Percentiles rank a stretch among this genome's conserved stretches.
Evolutionary conservation across 169 alveolate genomes (phyloP).

Genomic region (Plasmodium adleri): DNA sequence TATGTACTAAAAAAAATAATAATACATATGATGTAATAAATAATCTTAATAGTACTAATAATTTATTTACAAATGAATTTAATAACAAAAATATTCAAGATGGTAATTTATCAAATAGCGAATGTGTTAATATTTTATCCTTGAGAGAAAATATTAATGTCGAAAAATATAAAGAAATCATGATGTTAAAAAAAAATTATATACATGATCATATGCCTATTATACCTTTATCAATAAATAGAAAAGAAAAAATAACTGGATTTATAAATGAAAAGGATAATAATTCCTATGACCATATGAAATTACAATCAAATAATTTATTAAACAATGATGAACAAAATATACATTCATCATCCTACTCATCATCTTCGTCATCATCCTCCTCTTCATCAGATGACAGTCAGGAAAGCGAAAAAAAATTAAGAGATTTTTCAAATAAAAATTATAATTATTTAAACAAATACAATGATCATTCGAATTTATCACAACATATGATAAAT

Average conservation of each 20-base stretch:
- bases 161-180: conserved; percentile 63
- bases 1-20: conserved; percentile 52
- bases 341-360: conserved; percentile 3
- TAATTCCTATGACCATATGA: not conserved
- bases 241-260: conserved; percentile 63
- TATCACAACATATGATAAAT: too few species aligned
- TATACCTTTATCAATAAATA: conserved; percentile 43
- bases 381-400: not conserved
- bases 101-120: conserved; percentile 16
- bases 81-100: not conserved
- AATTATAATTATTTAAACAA: too few species aligned
- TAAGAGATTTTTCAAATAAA: not conserved
- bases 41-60: not conserved
- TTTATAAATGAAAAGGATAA: conserved; percentile 26
- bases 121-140: conserved; percentile 48
- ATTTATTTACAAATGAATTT: not conserved
- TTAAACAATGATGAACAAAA: too few species aligned
- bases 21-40: conserved; percentile 10
- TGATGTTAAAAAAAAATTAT: conserved; percentile 64
- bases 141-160: conserved; percentile 59
- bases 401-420: not conserved
- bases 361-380: conserved; percentile 31
- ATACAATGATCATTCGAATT: too few species aligned
- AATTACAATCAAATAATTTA: conserved; percentile 12
- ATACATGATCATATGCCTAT: conserved; percentile 75